Evolutionary conservation across 2,329 filamentous ascomycete genomes (phyloP).

Genomic region (Aspergillus aculeatus): DNA sequence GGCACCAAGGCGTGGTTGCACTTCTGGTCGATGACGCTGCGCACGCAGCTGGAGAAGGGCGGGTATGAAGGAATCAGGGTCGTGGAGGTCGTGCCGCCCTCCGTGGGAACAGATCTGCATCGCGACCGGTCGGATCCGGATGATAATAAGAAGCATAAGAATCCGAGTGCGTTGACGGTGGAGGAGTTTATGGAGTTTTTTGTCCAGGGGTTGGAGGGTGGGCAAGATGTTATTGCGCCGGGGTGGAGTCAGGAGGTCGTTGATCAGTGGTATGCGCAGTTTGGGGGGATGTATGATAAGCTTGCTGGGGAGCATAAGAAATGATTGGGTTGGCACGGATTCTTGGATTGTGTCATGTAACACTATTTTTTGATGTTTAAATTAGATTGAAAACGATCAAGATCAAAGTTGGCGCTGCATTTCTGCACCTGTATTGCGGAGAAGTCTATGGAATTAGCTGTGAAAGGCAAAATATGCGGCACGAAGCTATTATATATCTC

Average conservation of each 20-base stretch:
- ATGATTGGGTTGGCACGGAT: background rate
- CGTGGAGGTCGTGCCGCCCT: constrained; percentile 57
- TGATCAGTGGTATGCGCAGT: constrained; percentile 45
- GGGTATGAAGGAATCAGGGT: constrained; percentile 45
- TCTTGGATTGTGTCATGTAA: too few relatives aligned
- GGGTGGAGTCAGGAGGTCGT: constrained; percentile 46
- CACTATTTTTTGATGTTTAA: too few relatives aligned
- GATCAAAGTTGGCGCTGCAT: too few relatives aligned
- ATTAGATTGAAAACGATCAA: too few relatives aligned
- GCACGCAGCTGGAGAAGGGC: constrained; percentile 48
- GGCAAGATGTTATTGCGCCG: constrained; percentile 51
- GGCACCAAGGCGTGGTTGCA: constrained; percentile 60
- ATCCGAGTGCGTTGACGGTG: constrained; percentile 46
- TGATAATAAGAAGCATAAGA: constrained; percentile 60
- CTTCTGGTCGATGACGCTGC: constrained; percentile 56
- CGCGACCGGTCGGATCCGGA: constrained; percentile 56
- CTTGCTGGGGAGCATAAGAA: background rate
- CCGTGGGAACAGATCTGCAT: constrained; percentile 56
- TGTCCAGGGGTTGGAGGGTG: constrained; percentile 45
- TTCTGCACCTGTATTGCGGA: too few relatives aligned
- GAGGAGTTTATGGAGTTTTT: constrained; percentile 57
- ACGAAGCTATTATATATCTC: too few relatives aligned
- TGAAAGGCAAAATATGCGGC: too few relatives aligned
- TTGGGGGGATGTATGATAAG: constrained; percentile 37
- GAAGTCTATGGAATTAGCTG: too few relatives aligned